Base-by-base conservation (phyloP, 1,139 yeast species). In the Maudiozyma humilis region DNA sequence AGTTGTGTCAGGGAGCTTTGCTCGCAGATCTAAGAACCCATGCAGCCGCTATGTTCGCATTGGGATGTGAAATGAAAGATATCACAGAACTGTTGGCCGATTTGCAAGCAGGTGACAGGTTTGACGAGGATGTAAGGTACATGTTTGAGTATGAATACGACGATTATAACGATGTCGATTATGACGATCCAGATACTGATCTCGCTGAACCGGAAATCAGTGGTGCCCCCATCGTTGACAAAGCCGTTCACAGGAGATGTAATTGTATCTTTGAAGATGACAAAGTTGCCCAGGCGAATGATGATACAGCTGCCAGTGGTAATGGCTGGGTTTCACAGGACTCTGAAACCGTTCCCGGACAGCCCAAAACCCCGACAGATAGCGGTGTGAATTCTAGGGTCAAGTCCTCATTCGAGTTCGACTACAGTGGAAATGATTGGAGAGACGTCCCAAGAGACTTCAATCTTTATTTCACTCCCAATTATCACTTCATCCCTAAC, bases 71-170 rank as follows among this genome's bases (percentile, higher is more conserved):
- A 19, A 47, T 69, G 31, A 65, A 66, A 13, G 79, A 75, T 46
- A 69, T 78, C 12, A 75, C 78, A 1, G 79, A 76, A 43, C 63
- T 79, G 12, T 58, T 79, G 45, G 67, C 73, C 16, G 79, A 77
- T 54, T 61, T 79, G 45, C 82, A 76, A 46, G 77, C 79, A 34
- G 79, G 77, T 45, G 91, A 83, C 59, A 66, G 77, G 43, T 79
- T 76, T 51, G 93, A 83, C 56, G 88, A 81, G 51, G 91, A 83
- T 60, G 74, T 82, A 17, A 68, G 74, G 45, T 83, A 82, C 55
- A 78, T 83, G 64, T 82, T 82, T 59, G 87, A 80, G 44, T 71
- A 72, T 53, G 86, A 79, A 51, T 71, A 56, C 44, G 69, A 65
- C 29, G 68, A 67, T 41, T 59, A 55, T 41, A 53, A 59, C 36